Conservation (phyloP, 2,329 filamentous ascomycete genomes). For the Colletotrichum graminicola region DNA sequence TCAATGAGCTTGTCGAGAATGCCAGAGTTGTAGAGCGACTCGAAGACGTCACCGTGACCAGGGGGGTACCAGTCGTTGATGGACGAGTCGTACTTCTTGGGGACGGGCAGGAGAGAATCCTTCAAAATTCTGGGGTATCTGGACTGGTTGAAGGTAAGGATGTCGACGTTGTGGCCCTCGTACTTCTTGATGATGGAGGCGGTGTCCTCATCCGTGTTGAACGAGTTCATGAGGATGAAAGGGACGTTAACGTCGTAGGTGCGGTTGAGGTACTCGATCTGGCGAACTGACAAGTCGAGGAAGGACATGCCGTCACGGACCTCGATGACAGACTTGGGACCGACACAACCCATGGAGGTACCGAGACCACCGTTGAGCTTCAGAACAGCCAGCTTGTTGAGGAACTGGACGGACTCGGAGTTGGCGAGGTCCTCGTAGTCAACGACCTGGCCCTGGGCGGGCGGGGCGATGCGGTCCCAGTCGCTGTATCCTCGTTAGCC, state of each 20-base stretch:
- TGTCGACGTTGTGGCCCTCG: constrained; percentile 99
- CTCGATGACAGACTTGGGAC: constrained; percentile 99
- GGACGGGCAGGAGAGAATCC: constrained; percentile 96
- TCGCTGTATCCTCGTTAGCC: constrained; percentile 67
- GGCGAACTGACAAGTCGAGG: constrained; percentile 96
- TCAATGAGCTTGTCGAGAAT: constrained; percentile 96
- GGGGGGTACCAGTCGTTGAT: constrained; percentile 99
- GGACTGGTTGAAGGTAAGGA: constrained; percentile 99
- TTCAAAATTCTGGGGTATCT: constrained; percentile 98
- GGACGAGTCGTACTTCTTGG: constrained; percentile 87
- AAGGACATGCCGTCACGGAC: constrained; percentile 99
- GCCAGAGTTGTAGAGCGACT: constrained; percentile 99
- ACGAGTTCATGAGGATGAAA: constrained; percentile 99
- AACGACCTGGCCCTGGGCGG: constrained; percentile 92
- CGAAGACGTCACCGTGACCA: constrained; percentile 99
- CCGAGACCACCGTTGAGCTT: constrained; percentile 99
- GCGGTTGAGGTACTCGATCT: constrained; percentile 99
- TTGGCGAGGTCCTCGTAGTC: constrained; percentile 93
- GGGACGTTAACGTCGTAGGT: constrained; percentile 98
- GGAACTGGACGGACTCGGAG: constrained; percentile 90
- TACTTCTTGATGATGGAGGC: constrained; percentile 99
- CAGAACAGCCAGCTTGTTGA: constrained; percentile 97
- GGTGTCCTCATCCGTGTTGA: constrained; percentile 99
- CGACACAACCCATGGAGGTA: constrained; percentile 99
- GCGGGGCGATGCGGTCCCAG: constrained; percentile 96